Evolutionary conservation across 1,284 basidiomycete genomes (phyloP), one percentile per base, ranked within the genome.

Genomic region (Schizopora paradoxa): DNA sequence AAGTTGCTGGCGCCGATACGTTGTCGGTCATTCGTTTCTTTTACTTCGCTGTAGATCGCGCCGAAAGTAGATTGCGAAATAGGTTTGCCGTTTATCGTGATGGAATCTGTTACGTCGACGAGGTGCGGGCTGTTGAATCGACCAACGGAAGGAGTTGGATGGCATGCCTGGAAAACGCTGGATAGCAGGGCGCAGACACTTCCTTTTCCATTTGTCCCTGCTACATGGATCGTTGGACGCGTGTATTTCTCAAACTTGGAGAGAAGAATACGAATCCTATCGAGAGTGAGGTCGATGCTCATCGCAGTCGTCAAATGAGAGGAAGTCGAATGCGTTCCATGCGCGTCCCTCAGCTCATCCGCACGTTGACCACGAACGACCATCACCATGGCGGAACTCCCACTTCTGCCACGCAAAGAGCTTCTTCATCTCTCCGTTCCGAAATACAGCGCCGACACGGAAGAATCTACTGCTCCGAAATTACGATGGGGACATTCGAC

Each of bases 151-250:
- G 74, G 56, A 2, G 66, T 61, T 2, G 68, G 66, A 0, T 70
- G 69, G 0, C 82, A 74, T 7, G 70, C 61, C 1, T 61, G 61
- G 11, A 98, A 66, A 52, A 92, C 83, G 14, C 86, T 87, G 3
- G 91, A 80, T 10, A 97, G 67, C 42, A 94, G 72, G 1, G 86
- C 84, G 6, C 91, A 85, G 7, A 94, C 90, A 49, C 87, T 93
- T 22, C 96, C 96, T 65, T 99, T 99, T 23, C 95, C 95, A 65
- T 99, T 99, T 0, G 96, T 99, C 0, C 96, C 95, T 3, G 92
- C 85, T 42, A 99, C 77, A 60, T 99, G 96, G 29, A 93, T 75
- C 1, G 94, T 91, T 0, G 93, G 94, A 1, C 91, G 78, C 0
- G 69, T 77, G 57, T 86, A 82, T 0, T 74, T 68, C 0, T 81